Conservation (phyloP, 495 filamentous ascomycete genomes). For the Choiromyces venosus region DNA sequence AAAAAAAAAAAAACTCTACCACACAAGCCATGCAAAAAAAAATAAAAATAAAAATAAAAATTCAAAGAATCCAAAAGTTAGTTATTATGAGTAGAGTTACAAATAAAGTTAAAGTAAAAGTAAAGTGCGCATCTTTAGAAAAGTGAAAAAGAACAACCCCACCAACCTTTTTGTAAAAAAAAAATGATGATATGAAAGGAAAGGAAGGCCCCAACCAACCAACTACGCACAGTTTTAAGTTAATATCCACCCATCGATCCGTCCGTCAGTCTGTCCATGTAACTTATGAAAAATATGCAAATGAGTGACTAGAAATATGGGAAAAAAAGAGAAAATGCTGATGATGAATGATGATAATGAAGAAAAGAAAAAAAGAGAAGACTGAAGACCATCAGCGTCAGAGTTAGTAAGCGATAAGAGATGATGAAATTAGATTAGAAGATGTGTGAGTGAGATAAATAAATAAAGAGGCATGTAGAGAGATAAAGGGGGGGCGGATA, state of each 20-base stretch:
- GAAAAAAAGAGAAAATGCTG: neutral
- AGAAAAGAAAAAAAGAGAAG: neutral
- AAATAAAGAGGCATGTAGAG: neutral
- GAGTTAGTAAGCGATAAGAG: neutral
- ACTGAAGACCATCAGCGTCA: neutral
- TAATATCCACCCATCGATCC: neutral
- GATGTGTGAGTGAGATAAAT: neutral
- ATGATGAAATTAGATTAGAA: conserved; percentile 10
- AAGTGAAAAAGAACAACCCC: conserved; percentile 8
- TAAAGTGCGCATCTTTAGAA: conserved; percentile 13
- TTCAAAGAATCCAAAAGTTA: conserved; percentile 21
- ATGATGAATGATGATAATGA: neutral
- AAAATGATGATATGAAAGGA: neutral
- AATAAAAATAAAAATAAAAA: conserved; percentile 22
- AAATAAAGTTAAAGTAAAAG: conserved; percentile 15
- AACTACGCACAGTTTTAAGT: neutral
- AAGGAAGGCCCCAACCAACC: neutral
- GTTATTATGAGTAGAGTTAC: conserved; percentile 10
- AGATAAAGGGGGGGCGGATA: neutral
- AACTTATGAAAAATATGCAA: conserved; percentile 14
- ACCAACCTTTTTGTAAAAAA: neutral
- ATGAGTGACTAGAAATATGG: conserved; percentile 27
- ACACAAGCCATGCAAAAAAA: conserved; percentile 26
- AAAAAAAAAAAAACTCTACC: conserved; percentile 5
- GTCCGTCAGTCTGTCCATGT: neutral